Evolutionary conservation across 148 eudicot species (phyloP).

Genomic region (Rhododendron vialii): DNA sequence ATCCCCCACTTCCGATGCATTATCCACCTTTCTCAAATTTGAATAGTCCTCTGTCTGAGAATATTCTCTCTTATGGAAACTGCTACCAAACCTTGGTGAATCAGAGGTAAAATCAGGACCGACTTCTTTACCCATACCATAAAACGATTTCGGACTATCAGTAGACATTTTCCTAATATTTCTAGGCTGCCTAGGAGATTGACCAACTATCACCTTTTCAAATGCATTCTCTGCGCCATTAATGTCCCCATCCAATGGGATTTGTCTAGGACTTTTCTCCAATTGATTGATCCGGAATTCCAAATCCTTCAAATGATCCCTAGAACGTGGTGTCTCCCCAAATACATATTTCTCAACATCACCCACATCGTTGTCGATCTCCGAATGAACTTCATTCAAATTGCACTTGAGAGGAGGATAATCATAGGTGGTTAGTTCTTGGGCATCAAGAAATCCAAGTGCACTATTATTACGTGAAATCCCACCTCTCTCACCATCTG

Average conservation of each 20-base stretch:
- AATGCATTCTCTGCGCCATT: constrained; percentile 36
- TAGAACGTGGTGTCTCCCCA: constrained; percentile 60
- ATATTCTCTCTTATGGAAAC: constrained; percentile 44
- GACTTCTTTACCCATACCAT: constrained; percentile 37
- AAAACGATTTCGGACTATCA: constrained; percentile 46
- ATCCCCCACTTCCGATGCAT: constrained; percentile 60
- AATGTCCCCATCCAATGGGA: constrained; percentile 42
- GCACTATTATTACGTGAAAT: constrained; percentile 43
- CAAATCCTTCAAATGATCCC: constrained; percentile 57
- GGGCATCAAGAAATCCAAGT: constrained; percentile 30
- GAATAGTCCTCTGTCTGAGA: constrained; percentile 33
- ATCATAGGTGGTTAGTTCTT: constrained; percentile 37
- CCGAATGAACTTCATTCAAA: constrained; percentile 40
- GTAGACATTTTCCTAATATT: constrained; percentile 44
- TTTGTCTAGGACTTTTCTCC: constrained; percentile 56
- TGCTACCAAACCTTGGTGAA: constrained; percentile 56
- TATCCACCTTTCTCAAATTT: constrained; percentile 46
- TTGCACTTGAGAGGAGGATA: constrained; percentile 80
- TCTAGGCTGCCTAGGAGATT: constrained; percentile 52
- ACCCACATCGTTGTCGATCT: constrained; percentile 45
- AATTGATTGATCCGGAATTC: constrained; percentile 75
- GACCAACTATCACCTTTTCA: constrained; percentile 71
- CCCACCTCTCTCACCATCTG: constrained; percentile 47
- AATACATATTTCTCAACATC: constrained; percentile 73
- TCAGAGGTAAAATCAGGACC: constrained; percentile 37